Base-by-base conservation (phyloP, 75 land plant genomes). In the Ceratopteris richardii region DNA sequence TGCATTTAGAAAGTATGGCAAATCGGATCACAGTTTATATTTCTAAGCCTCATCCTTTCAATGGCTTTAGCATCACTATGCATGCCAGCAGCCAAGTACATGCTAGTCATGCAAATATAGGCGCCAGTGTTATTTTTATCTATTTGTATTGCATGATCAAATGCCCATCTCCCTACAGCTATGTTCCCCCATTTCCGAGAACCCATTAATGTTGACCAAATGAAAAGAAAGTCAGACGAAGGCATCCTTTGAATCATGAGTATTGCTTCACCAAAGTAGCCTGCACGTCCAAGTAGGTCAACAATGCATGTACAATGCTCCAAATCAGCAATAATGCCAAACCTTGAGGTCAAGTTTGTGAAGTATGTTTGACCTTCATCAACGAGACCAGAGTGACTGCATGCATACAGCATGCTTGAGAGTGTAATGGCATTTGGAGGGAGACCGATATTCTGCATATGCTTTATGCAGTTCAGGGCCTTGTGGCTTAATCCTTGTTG, bases 401-500 rank as follows among this genome's bases (percentile, higher is more conserved):
- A 73, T 0, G 76, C 65, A 1, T 60, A 58, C 22, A 66, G 54
- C 31, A 73, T 37, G 23, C 60, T 43, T 7, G 62, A 63, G 28
- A 73, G 59, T 57, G 60, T 48, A 47, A 62, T 11, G 10, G 31
- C 58, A 43, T 82, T 73, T 42, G 70, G 70, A 28, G 14, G 71
- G 2, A 11, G 0, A 54, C 71, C 80, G 41, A 58, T 54, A 6
- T 21, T 31, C 5, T 60, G 53, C 69, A 73, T 73, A 24, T 23
- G 20, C 11, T 17, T 19, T 37, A 66, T 66, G 13, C 66, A 11
- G 26, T 13, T 41, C 3, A 73, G 29, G 21, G 70, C 76, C 25
- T 26, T 39, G 13, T 61, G 27, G 48, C 68, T 48, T 18, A 56
- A 63, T 14, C 75, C 80, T n/a, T 37, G 18, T n/a, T 70, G 65